Evolutionary conservation across 192 early-diverging fungal species (phyloP).

Genomic region (Backusella tarrabulga): DNA sequence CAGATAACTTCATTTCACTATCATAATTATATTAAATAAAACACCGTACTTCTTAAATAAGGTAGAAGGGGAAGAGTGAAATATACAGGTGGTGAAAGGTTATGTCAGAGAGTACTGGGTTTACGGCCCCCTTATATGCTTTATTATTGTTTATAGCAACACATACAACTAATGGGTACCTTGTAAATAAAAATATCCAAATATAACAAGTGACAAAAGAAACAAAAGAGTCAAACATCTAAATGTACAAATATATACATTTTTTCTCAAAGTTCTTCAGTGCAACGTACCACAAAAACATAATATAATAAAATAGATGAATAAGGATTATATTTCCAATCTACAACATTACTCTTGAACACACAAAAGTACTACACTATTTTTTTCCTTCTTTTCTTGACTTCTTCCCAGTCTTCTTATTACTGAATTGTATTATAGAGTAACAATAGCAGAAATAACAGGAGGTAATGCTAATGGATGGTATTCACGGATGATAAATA

Average conservation of each 20-base stretch:
- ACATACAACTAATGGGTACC: not conserved
- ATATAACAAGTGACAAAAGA: not conserved
- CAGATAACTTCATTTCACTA: not conserved
- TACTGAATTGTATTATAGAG: not conserved
- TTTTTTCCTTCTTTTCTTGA: not conserved
- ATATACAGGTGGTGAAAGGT: too few relatives aligned
- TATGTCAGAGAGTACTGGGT: not conserved
- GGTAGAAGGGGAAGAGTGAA: not conserved
- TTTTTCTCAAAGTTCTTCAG: not conserved
- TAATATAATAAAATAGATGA: conserved; percentile 1
- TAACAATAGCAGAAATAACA: not conserved
- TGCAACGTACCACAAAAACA: not conserved
- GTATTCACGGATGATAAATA: not conserved
- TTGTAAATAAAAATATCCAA: not conserved
- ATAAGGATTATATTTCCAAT: conserved; percentile 7
- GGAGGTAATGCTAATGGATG: not conserved
- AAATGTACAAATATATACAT: not conserved
- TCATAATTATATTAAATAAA: not conserved
- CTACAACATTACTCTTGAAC: not conserved
- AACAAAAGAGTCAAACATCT: not conserved
- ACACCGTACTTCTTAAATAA: too few relatives aligned
- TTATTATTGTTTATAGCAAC: not conserved
- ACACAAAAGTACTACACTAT: not conserved
- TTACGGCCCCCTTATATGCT: not conserved
- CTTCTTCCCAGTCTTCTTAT: not conserved